Evolutionary conservation across 2,329 filamentous ascomycete species (phyloP), one percentile per base, ranked within the genome.

Genomic region (Botrytis elliptica): DNA sequence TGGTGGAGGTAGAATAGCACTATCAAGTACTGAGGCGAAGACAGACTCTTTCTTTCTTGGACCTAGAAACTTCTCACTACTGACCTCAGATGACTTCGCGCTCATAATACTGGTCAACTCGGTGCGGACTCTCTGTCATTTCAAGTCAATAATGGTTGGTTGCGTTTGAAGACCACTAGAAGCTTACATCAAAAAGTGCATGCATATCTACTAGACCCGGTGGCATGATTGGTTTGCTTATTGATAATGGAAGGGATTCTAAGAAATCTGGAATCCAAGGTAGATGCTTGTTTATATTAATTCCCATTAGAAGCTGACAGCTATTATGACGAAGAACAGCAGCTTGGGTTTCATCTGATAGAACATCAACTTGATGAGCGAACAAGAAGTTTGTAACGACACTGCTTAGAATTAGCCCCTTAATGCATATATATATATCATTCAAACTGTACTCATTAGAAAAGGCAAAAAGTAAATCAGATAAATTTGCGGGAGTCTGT

Each of bases 21-120:
- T 36, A 10, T 76, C 59, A 9, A 79, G 67, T 20, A 79, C 75
- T 22, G 76, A 76, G 63, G 78, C 73, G 64, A 79, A 79, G 42
- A 79, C 76, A 6, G 78, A 79, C 75, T 74, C 59, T 79, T 77
- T 74, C 12, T 52, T 62, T 44, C 44, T 72, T 44, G 68, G 64
- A 18, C 46, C 64, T 10, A 63, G 18, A 29, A 44, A 4, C 9
- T 49, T 49, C 46, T 49, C 46, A 25, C 4, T 25, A 2, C 42
- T 18, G 22, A n/a, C 40, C 7, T 46, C 36, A 29, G 64, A 74
- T 6, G 46, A 52, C 25, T 70, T 74, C 9, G 65, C 38, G 44
- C 63, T 69, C 57, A 74, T 63, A 9, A 74, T 60, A 46, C 22
- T 16, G 9, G 22, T 40, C 16, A 74, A 29, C 40, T 74, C 73